These are phyloP conservation scores for Geranium incanum DNA, from an alignment of 441 rosid species.

Conservation along the genomic window DNA sequence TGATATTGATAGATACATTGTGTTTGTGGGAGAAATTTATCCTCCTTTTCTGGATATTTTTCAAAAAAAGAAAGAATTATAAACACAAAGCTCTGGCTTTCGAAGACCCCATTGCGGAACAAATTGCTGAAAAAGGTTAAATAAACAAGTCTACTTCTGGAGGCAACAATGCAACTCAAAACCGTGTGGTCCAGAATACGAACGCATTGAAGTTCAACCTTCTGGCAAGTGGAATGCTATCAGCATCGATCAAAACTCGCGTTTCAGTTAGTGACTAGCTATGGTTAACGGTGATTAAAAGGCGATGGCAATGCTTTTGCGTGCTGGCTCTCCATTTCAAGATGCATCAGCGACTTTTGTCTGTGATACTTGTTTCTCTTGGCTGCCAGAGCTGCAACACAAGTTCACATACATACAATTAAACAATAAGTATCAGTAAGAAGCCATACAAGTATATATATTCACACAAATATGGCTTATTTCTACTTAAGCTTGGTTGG, in stretches of 20 bases:
- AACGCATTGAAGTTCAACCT: slow-evolving; percentile 26
- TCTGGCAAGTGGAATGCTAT: slow-evolving; percentile 18
- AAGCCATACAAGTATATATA: neutral
- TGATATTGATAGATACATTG: slow-evolving; percentile 22
- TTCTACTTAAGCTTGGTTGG: too few relatives aligned
- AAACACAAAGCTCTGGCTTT: slow-evolving; percentile 18
- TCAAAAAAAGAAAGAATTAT: slow-evolving; percentile 11
- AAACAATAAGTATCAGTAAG: neutral
- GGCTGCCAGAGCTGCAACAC: slow-evolving; percentile 60
- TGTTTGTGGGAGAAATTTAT: neutral
- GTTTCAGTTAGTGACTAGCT: neutral
- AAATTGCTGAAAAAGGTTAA: slow-evolving; percentile 24
- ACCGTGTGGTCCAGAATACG: neutral
- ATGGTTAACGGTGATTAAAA: slow-evolving; percentile 45
- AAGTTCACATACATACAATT: neutral
- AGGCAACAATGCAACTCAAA: slow-evolving; percentile 15
- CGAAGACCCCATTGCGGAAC: slow-evolving; percentile 24
- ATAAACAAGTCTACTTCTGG: slow-evolving; percentile 17
- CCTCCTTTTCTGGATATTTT: neutral
- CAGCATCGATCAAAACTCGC: slow-evolving; percentile 16
- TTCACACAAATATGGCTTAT: too few relatives aligned
- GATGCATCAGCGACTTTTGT: slow-evolving; percentile 82
- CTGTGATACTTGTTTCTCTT: slow-evolving; percentile 88
- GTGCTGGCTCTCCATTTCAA: slow-evolving; percentile 94
- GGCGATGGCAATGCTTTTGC: slow-evolving; percentile 82